These are phyloP conservation scores for Syzygium malaccense DNA, from an alignment of 441 rosid genomes.

Conservation along the genomic window DNA sequence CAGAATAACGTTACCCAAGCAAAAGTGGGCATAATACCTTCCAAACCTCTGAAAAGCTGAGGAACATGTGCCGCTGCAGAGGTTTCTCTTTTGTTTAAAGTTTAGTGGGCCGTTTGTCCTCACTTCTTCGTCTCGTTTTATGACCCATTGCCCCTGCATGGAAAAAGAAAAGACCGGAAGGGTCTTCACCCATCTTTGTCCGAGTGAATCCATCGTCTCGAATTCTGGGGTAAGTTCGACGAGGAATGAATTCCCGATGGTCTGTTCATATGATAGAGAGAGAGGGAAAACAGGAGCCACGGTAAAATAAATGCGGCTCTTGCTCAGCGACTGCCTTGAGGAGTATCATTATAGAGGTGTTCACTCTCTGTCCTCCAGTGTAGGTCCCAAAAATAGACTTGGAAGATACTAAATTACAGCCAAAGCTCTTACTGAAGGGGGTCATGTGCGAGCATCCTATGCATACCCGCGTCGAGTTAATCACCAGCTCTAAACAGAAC, in stretches of 20 bases:
- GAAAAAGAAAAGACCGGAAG: background rate
- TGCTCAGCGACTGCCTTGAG: background rate
- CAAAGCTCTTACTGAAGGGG: background rate
- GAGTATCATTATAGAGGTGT: background rate
- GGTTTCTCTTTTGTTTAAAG: background rate
- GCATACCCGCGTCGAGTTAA: background rate
- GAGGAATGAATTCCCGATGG: background rate
- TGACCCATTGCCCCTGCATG: background rate
- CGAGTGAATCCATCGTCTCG: background rate
- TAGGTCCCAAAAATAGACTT: background rate
- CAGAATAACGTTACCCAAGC: background rate
- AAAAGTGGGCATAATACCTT: background rate
- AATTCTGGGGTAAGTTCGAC: background rate
- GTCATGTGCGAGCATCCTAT: background rate
- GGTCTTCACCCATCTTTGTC: background rate
- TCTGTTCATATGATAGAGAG: background rate
- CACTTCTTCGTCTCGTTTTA: background rate
- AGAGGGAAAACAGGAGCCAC: background rate
- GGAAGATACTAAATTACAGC: background rate
- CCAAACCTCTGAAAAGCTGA: background rate
- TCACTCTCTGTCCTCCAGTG: background rate
- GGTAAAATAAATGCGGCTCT: background rate
- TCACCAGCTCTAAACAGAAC: background rate
- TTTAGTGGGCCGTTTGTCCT: background rate
- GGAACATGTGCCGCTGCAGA: background rate